phyloP scores from a whole-genome alignment of 805 yeast species.

The Yamadazyma nakazawae region DNA sequence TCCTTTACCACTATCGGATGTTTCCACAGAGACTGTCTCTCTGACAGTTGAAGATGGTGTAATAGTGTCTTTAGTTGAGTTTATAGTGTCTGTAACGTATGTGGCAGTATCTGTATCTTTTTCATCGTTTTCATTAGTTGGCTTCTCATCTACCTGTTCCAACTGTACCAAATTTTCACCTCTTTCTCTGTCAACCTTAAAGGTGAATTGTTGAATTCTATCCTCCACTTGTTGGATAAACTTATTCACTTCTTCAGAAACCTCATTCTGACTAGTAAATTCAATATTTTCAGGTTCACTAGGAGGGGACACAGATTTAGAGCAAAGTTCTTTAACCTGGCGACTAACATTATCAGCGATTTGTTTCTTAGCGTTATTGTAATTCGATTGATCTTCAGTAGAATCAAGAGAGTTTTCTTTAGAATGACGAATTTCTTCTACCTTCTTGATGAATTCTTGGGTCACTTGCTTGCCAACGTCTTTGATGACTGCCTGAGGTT shows the following conservation, averaged over 20 bases:
- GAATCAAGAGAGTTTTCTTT: slow-evolving; percentile 16
- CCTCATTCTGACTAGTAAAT: not conserved
- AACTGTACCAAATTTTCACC: not conserved
- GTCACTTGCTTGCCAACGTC: slow-evolving; percentile 34
- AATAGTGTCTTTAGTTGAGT: not conserved
- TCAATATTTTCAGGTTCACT: slow-evolving; percentile 2
- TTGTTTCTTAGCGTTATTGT: slow-evolving; percentile 23
- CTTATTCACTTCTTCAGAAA: slow-evolving; percentile 18
- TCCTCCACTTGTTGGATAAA: slow-evolving; percentile 27
- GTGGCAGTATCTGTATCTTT: not conserved
- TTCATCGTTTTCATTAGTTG: not conserved
- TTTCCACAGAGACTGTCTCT: not conserved
- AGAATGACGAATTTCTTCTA: slow-evolving; percentile 28
- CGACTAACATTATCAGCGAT: slow-evolving; percentile 30
- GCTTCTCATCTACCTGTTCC: not conserved
- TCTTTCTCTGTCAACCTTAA: not conserved
- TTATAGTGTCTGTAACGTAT: not conserved
- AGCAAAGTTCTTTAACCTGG: slow-evolving; percentile 25
- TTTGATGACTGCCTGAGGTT: slow-evolving; percentile 18
- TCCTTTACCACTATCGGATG: slow-evolving; percentile 1
- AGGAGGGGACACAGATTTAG: slow-evolving; percentile 17
- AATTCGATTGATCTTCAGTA: slow-evolving; percentile 15
- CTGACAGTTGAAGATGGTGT: not conserved
- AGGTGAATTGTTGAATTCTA: slow-evolving; percentile 19
- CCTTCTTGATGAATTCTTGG: slow-evolving; percentile 29